Evolutionary conservation across 2,329 filamentous ascomycete species (phyloP).

Genomic region (Fusarium penzigii): DNA sequence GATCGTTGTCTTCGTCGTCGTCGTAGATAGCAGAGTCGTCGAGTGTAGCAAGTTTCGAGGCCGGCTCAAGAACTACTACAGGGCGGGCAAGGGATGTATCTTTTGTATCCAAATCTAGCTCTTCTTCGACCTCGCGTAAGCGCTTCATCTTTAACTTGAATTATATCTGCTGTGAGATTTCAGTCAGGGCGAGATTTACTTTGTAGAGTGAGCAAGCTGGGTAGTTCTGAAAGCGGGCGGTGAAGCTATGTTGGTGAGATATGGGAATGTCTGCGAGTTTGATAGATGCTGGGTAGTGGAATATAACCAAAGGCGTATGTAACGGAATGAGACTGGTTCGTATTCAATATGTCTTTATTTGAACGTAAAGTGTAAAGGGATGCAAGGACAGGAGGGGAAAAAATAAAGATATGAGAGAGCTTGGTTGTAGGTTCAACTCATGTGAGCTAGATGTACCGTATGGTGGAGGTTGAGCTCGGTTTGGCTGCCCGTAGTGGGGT

Average conservation of each 20-base stretch:
- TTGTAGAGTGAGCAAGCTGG: constrained; percentile 21
- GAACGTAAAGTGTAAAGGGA: no score
- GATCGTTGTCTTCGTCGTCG: constrained; percentile 40
- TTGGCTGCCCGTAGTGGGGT: not conserved
- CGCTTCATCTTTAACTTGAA: constrained; percentile 54
- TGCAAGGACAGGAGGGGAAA: no score
- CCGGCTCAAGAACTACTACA: constrained; percentile 15
- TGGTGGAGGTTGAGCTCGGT: no score
- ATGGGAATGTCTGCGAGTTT: not conserved
- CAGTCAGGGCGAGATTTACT: constrained; percentile 29
- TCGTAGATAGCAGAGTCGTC: constrained; percentile 44
- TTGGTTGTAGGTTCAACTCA: not conserved
- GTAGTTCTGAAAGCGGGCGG: not conserved
- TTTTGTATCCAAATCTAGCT: constrained; percentile 35
- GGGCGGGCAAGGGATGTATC: constrained; percentile 4
- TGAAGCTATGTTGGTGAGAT: not conserved
- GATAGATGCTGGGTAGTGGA: not conserved
- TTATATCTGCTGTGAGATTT: constrained; percentile 29
- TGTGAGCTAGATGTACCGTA: not conserved
- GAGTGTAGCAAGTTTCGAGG: constrained; percentile 61
- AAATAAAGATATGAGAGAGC: not conserved
- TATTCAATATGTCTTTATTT: no score
- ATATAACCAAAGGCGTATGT: no score
- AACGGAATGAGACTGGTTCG: no score
- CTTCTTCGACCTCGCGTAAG: constrained; percentile 60